Evolutionary conservation across 495 filamentous ascomycete species (phyloP).

Genomic region (Xylaria venustula): DNA sequence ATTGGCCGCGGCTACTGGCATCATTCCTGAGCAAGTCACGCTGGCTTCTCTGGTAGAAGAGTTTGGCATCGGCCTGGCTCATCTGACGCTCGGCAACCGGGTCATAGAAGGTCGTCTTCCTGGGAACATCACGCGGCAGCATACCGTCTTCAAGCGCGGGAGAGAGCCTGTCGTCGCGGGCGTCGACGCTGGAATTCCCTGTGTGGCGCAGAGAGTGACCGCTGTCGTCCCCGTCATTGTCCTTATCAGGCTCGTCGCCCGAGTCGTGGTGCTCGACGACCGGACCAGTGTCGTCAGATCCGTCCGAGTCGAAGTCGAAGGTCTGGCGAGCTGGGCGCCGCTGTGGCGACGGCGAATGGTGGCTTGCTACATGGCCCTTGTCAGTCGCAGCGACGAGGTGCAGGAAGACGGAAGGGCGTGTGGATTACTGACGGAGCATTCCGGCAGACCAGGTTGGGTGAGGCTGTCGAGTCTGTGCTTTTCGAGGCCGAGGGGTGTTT

Average conservation of each 20-base stretch:
- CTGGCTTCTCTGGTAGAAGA: slow-evolving; percentile 92
- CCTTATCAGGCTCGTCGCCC: slow-evolving; percentile 9
- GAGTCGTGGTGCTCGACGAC: slow-evolving; percentile 14
- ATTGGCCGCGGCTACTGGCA: slow-evolving; percentile 47
- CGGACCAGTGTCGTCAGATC: slow-evolving; percentile 21
- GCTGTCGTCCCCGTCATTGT: slow-evolving; percentile 17
- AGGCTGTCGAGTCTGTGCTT: not conserved
- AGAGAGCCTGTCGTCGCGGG: slow-evolving; percentile 12
- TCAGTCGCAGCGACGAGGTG: slow-evolving; percentile 17
- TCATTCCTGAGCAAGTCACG: slow-evolving; percentile 50
- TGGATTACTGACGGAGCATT: slow-evolving; percentile 4
- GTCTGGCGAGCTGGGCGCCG: slow-evolving; percentile 18
- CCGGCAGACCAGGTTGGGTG: not conserved
- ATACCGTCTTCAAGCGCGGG: slow-evolving; percentile 51
- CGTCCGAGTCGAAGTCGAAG: slow-evolving; percentile 29
- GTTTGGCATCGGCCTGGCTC: slow-evolving; percentile 86
- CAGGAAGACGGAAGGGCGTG: not conserved
- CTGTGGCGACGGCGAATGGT: slow-evolving; percentile 23
- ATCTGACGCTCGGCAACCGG: slow-evolving; percentile 86
- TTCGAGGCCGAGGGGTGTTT: not conserved
- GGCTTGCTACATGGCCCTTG: slow-evolving; percentile 17
- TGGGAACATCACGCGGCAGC: slow-evolving; percentile 71
- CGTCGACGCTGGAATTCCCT: not conserved
- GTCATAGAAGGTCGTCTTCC: slow-evolving; percentile 81
- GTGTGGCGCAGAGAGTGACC: not conserved